Percentiles rank a stretch among this genome's conserved stretches.
These are phyloP conservation scores for Colletotrichum higginsianum DNA, from an alignment of 2,329 filamentous ascomycete genomes.

Conservation along the genomic window DNA sequence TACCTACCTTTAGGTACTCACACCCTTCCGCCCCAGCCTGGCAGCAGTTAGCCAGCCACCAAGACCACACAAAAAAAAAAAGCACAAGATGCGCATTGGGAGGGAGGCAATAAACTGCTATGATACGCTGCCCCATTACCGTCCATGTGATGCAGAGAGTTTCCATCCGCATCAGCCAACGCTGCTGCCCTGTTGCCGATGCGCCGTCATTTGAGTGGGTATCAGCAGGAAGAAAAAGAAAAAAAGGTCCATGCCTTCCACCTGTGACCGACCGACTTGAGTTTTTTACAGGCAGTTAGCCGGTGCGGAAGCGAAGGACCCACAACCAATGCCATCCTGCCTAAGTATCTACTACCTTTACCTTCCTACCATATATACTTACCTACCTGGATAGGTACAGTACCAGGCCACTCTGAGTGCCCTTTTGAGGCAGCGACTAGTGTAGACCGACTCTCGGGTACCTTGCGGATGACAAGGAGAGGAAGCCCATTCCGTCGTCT, in stretches of 20 bases:
- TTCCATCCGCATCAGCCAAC: too few relatives aligned
- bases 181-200: conserved; percentile 5
- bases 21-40: too few relatives aligned
- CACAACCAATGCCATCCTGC: conserved; percentile 6
- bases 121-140: conserved; percentile 10
- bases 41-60: too few relatives aligned
- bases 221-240: too few relatives aligned
- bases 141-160: neutral
- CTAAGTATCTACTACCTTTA: too few relatives aligned
- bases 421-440: neutral
- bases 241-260: neutral
- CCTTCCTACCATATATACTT: too few relatives aligned
- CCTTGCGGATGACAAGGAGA: neutral
- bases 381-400: too few relatives aligned
- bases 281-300: neutral
- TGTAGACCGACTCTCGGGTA: neutral
- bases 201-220: neutral
- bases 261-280: neutral
- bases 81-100: too few relatives aligned
- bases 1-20: too few relatives aligned
- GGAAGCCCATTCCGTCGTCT: neutral
- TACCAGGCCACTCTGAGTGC: too few relatives aligned
- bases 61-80: too few relatives aligned
- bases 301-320: conserved; percentile 12
- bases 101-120: neutral